These are phyloP conservation scores for Melaleuca quinquenervia DNA, from an alignment of 345 rosid species.

Conservation along the genomic window DNA sequence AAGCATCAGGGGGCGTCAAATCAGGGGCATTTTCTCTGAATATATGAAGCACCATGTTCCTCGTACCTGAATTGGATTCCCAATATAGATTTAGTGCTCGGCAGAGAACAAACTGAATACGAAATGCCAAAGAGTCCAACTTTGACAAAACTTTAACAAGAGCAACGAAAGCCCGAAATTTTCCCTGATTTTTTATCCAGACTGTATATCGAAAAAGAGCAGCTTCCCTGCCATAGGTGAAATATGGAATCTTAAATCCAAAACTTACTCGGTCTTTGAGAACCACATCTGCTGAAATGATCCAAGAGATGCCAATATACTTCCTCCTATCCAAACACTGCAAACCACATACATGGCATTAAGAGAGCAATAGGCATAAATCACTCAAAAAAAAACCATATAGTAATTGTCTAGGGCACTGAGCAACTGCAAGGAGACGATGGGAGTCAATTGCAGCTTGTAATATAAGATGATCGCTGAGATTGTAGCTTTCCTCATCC, in stretches of 20 bases:
- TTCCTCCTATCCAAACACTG: slow-evolving; percentile 97
- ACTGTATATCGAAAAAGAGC: background rate
- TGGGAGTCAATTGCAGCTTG: background rate
- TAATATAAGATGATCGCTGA: background rate
- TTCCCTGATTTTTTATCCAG: background rate
- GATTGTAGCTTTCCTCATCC: background rate
- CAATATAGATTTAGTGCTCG: background rate
- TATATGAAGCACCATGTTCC: slow-evolving; percentile 92
- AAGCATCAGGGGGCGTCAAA: background rate
- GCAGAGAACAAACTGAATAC: background rate
- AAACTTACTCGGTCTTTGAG: slow-evolving; percentile 70
- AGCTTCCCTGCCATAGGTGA: background rate
- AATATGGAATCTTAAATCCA: background rate
- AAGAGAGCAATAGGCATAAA: background rate
- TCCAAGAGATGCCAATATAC: slow-evolving; percentile 84
- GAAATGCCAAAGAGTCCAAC: background rate
- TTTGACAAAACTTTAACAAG: background rate
- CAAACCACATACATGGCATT: background rate
- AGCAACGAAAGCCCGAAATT: background rate
- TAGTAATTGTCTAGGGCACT: background rate
- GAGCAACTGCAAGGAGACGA: background rate
- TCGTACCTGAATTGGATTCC: slow-evolving; percentile 49
- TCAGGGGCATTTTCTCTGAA: slow-evolving; percentile 95
- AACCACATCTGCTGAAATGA: slow-evolving; percentile 99
- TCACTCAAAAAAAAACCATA: background rate